Percentiles rank a stretch among this genome's conserved stretches.
Evolutionary conservation across 139 green algal species (phyloP).

Genomic region (Gonium pectorale): DNA sequence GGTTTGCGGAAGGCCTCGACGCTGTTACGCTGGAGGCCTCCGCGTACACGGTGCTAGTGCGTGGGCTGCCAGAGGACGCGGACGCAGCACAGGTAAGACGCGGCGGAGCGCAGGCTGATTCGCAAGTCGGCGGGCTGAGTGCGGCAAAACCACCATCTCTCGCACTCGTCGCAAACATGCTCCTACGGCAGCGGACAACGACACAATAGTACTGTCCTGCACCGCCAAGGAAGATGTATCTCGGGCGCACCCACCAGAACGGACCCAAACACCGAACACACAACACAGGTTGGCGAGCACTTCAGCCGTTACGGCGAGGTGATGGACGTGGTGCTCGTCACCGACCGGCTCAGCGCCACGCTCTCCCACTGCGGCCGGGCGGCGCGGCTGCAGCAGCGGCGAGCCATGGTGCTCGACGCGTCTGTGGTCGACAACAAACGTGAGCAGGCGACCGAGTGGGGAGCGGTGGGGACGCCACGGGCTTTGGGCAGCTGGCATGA

Average conservation of each 20-base stretch:
- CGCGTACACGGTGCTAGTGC: constrained; percentile 62
- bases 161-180: too few relatives aligned
- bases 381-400: constrained; percentile 53
- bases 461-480: background rate
- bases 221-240: too few relatives aligned
- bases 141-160: too few relatives aligned
- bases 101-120: too few relatives aligned
- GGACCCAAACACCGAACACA: too few relatives aligned
- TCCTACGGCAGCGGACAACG: too few relatives aligned
- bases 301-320: constrained; percentile 62
- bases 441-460: background rate
- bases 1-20: background rate
- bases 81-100: constrained; percentile 51
- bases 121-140: too few relatives aligned
- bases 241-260: too few relatives aligned
- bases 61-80: constrained; percentile 56
- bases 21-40: constrained; percentile 30
- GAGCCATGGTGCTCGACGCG: constrained; percentile 19
- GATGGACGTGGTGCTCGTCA: constrained; percentile 68
- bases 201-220: too few relatives aligned
- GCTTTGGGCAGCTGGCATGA: too few relatives aligned
- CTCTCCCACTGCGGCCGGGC: constrained; percentile 44
- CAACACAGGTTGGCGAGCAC: constrained; percentile 59
- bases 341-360: constrained; percentile 54
- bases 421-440: background rate